Evolutionary conservation across 1,284 basidiomycete genomes (phyloP), one percentile per base, ranked within the genome.

Genomic region (Puccinia horiana): DNA sequence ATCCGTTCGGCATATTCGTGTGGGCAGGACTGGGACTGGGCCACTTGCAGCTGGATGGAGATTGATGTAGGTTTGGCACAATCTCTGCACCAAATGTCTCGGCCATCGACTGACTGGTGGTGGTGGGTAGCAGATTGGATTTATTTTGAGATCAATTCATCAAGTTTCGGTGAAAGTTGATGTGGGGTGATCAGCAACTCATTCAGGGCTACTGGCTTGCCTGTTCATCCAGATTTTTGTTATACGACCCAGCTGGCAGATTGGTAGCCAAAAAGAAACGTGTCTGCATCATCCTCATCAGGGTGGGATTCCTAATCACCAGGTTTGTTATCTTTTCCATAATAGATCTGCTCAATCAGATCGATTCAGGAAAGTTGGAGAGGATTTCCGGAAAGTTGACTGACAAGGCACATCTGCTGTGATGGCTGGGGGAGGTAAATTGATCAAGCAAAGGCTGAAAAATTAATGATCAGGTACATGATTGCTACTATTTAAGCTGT

Each of bases 1-100:
- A 99, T 99, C 63, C 96, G 91, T 85, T 98, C 94, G 0, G 96
- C 96, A 86, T 99, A 99, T 85, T 99, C 96, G 85, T 99, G 63
- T 87, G 70, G 86, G 20, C 84, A 83, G 11, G 85, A 67, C n/a
- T 83, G 72, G 61, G 84, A 83, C 0, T 82, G 83, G 12, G 77
- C 74, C 9, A 83, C 29, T 72, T 63, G 44, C 49, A 23, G 26
- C 56, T 54, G 40, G 69, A 76, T 20, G 61, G 63, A 32, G 65
- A 65, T 29, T 61, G 61, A 37, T 42, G 77, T 20, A 56, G 54
- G 29, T 73, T 72, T 12, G 49, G 54, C n/a, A 72, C 42, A 4
- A 70, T 56, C 37, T 44, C 23, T 47, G 49, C 35, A 56, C 49
- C 52, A 20, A n/a, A 54, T 14, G 9, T 49, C 42, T 70, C 61